Base-by-base conservation (phyloP, 345 rosid genomes). In the Clausena lansium region DNA sequence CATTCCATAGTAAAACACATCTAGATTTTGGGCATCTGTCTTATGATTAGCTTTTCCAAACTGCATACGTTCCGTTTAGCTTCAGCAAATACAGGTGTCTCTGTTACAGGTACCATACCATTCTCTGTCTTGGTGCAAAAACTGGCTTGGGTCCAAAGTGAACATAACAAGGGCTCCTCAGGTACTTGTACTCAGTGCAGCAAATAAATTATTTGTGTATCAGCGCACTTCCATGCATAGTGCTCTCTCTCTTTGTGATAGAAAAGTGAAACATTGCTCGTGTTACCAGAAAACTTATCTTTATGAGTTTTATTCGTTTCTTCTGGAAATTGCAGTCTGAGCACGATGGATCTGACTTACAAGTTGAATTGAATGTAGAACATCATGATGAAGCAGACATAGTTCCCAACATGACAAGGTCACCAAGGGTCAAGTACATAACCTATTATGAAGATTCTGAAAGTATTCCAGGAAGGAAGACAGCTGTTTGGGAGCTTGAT, bases 401-500 rank as follows among this genome's bases (percentile, higher is more conserved):
- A 79, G 79, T 88, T 80, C 92, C 97, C 64, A 94, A 90, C 87
- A 96, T 92, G 99, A 90, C 94, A 81, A 91, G 91, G 84, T 80
- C 89, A 71, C 91, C 95, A 30, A 87, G 89, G 86, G 89, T 89
- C 41, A 94, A 96, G 78, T 94, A 90, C 84, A 90, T 96, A 79
- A 94, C 99, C 64, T 92, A 84, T 76, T 96, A 89, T 81, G 99
- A 96, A 87, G 98, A 96, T 86, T 89, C 97, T 78, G 97, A 89
- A 81, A 96, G 97, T 73, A 81, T 86, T 78, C 89, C 93, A 20
- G 97, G 94, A 82, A 90, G 83, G 90, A 91, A 91, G 83, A 96
- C 99, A 71, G 98, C 99, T 32, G 98, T 96, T 63, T 96, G 99
- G 97, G 99, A 94, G 89, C 91, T 96, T 76, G 97, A 96, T 85